Evolutionary conservation across 2,329 filamentous ascomycete species (phyloP), one percentile per base, ranked within the genome.

Genomic region (Epichloe amarillans): DNA sequence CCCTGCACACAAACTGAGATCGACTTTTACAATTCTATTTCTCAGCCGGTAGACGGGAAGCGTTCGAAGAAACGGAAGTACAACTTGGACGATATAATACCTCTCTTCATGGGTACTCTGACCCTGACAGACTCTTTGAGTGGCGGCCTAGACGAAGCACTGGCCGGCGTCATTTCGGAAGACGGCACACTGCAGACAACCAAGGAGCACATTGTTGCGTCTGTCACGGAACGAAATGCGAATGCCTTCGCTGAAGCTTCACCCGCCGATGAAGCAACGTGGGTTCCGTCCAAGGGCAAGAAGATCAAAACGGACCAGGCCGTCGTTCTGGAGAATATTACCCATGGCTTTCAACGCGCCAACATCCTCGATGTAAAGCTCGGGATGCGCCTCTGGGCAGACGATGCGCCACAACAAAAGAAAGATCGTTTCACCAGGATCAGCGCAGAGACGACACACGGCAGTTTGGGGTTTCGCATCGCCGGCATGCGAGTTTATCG

Each of bases 301-400:
- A 77, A 72, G 60, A 90, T 97, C 53, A 75, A 80, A 23, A 95
- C 89, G 0, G 82, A 89, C 50, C 74, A 81, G 50, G 86, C 87
- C 2, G 83, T 96, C 17, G 89, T 95, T 12, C 72, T 97, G 30
- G 85, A 90, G 62, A 96, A 96, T 64, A 79, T 87, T 6, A 83
- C 88, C 0, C 77, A 79, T 56, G 88, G 88, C 1, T 97, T 90
- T 72, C 79, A 78, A 60, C 78, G 80, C 52, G 88, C 93, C 6
- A 97, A 95, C 59, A 88, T 98, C 7, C 72, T 98, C 52, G 93
- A 98, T 63, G 79, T 95, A 56, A 98, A 98, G 70, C 79, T 98
- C 19, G 93, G 93, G 42, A 77, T 82, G 47, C 79, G 87, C 35
- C 71, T 98, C 5, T 97, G 89, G 84, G 91, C 87, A 14, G 87